Evolutionary conservation across 2,329 filamentous ascomycete species (phyloP).

Genomic region (Helicocarpus griseus): DNA sequence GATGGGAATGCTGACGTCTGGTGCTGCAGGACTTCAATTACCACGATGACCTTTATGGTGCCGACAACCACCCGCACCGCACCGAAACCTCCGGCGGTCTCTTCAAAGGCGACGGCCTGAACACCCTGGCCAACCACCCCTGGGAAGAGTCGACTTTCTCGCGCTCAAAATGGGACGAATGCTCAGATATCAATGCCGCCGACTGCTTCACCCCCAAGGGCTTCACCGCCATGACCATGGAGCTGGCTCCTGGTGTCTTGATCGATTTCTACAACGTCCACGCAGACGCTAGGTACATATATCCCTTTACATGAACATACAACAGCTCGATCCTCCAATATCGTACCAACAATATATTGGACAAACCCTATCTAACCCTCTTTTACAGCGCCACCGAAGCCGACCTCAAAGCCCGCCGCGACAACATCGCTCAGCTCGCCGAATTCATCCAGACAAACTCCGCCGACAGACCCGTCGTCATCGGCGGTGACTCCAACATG

Average conservation of each 20-base stretch:
- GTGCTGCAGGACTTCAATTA: conserved; percentile 61
- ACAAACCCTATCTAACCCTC: too few species aligned
- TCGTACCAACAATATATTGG: too few species aligned
- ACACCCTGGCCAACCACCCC: conserved; percentile 50
- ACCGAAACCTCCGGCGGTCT: conserved; percentile 58
- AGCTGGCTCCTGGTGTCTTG: conserved; percentile 44
- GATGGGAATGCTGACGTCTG: too few species aligned
- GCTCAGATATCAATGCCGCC: conserved; percentile 44
- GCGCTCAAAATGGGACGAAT: conserved; percentile 50
- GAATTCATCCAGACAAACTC: too few species aligned
- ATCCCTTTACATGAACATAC: too few species aligned
- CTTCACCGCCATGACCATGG: conserved; percentile 56
- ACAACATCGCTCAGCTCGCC: too few species aligned
- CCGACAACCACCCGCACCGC: conserved; percentile 50
- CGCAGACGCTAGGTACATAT: conserved; percentile 55
- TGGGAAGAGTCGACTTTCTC: conserved; percentile 49
- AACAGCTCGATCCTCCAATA: too few species aligned
- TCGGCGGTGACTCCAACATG: too few species aligned
- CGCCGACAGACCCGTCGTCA: too few species aligned
- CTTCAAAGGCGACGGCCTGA: conserved; percentile 53
- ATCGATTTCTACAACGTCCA: conserved; percentile 59
- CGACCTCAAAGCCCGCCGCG: too few species aligned
- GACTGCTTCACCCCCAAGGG: conserved; percentile 63
- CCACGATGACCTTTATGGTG: conserved; percentile 53
- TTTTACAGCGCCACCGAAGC: too few species aligned